Percentiles rank a stretch among this genome's conserved stretches.
These are phyloP conservation scores for Paraleonurus japonicus DNA, from an alignment of 257 asterid species.

Conservation along the genomic window DNA sequence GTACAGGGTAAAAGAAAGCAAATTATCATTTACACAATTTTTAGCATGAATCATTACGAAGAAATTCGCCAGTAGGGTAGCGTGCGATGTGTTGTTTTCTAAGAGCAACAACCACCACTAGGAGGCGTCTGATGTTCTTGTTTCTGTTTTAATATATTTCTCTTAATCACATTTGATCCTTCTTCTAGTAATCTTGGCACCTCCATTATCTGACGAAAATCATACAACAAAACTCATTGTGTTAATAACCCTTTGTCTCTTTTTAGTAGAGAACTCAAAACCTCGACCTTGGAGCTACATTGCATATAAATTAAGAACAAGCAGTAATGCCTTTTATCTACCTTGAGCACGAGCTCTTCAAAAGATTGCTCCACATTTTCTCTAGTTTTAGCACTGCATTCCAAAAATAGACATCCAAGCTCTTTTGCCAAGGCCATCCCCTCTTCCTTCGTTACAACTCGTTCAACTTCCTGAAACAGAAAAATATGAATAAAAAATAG, in stretches of 20 bases:
- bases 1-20: constrained; percentile 1
- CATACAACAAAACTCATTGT: not conserved
- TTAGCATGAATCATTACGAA: not conserved
- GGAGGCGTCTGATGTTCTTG: constrained; percentile 61
- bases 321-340: constrained; percentile 12
- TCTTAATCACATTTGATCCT: constrained; percentile 67
- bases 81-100: constrained; percentile 18
- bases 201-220: constrained; percentile 73
- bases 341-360: constrained; percentile 80
- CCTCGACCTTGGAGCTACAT: not conserved
- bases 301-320: not conserved
- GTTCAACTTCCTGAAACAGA: constrained; percentile 69
- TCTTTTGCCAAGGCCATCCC: constrained; percentile 71
- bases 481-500: not conserved
- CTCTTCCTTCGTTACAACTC: constrained; percentile 80
- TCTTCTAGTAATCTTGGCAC: constrained; percentile 87
- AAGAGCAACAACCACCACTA: constrained; percentile 63
- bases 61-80: not conserved
- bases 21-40: constrained; percentile 29
- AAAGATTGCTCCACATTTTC: constrained; percentile 82
- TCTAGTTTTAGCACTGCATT: constrained; percentile 92
- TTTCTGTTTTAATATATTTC: constrained; percentile 75
- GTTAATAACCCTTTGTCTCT: not conserved
- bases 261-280: not conserved
- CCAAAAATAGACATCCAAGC: constrained; percentile 75